Percentiles rank a stretch among this genome's conserved stretches.
phyloP scores from a whole-genome alignment of 2,329 filamentous ascomycete species.

The Xylaria sp. region DNA sequence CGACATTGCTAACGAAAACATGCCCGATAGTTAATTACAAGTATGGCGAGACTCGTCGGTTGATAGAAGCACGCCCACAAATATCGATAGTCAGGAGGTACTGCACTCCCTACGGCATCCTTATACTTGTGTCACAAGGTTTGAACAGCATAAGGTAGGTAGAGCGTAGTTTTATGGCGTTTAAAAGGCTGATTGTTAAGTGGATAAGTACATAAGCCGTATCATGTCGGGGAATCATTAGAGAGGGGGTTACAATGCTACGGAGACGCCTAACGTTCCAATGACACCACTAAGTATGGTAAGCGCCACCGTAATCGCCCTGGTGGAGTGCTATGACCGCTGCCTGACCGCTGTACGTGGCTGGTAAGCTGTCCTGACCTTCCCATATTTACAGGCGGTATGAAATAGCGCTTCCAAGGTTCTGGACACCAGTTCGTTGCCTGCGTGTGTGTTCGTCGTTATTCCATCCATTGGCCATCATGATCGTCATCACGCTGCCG shows the following conservation, averaged over 20 bases:
- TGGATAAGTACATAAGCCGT: no score
- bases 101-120: neutral
- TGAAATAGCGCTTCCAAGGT: no score
- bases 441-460: no score
- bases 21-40: neutral
- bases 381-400: no score
- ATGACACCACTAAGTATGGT: neutral
- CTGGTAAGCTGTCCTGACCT: no score
- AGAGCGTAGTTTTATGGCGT: neutral
- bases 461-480: no score
- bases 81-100: neutral
- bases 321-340: no score
- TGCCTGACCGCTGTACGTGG: no score
- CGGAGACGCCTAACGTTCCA: neutral
- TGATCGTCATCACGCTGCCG: slow-evolving; percentile 29
- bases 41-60: neutral
- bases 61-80: slow-evolving; percentile 8
- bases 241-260: no score
- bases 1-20: slow-evolving; percentile 7
- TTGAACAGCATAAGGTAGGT: neutral
- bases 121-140: neutral
- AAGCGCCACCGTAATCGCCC: neutral
- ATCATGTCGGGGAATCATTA: neutral
- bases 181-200: neutral
- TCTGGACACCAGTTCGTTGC: no score